Base-by-base conservation (phyloP, 805 yeast species). In the Diddensiella transvaalensis region DNA sequence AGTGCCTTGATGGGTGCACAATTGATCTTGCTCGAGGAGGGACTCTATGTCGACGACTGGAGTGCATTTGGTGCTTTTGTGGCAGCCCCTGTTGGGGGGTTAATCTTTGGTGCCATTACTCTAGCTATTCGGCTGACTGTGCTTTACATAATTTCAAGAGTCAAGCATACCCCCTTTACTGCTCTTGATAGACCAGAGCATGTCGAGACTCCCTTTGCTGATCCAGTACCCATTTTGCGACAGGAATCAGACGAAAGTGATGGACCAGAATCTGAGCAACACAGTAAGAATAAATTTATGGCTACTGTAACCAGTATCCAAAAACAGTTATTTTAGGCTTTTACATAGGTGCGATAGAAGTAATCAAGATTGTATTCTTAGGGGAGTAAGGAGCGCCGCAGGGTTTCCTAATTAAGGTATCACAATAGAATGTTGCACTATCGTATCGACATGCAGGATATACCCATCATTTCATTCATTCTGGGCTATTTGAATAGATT, bases 31-130 rank as follows among this genome's bases (percentile, higher is more conserved):
- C 73, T 90, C 46, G 58, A 61, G 42, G 52, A 64, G 19, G 96
- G 97, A 39, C 69, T 90, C 22, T 90, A 90, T 60, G 71, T 77
- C 3, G 77, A 75, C 43, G 96, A 90, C 62, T 90, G 96, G 96
- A 87, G 95, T 59, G 82, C 95, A 0, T 90, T 90, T 69, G 97
- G 96, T 21, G 96, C 96, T 1, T 90, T 90, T 67, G 91, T 86
- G 4, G 85, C 83, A 53, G 93, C 96, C 1, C 96, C 96, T 3
- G 74, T 82, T 36, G 95, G 91, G 22, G 88, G 91, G 8, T 54
- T 89, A 1, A 52, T 83, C 3, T 70, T 82, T 52, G 82, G 86
- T 2, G 65, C 78, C 11, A 58, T 72, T 23, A 72, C 75, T 39
- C 74, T 85, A 22, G 82, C 42, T 2, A 4, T 59, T 8, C 54